Base-by-base conservation (phyloP, 768 basidiomycete species). In the Boletus sp. region DNA sequence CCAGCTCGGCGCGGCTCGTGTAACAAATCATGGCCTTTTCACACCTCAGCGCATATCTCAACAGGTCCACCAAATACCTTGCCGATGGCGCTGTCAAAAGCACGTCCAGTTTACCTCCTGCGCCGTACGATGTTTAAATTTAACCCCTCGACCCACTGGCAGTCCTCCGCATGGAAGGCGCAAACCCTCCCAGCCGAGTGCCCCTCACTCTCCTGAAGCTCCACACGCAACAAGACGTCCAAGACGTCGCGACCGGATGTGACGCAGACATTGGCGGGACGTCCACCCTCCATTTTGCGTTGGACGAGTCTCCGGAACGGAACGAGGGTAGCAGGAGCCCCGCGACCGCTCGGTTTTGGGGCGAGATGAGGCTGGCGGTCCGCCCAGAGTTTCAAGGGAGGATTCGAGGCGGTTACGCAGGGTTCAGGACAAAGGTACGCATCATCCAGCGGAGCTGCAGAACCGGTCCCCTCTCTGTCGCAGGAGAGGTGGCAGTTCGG, bases 221-320 rank as follows among this genome's bases (percentile, higher is more conserved):
- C 71, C 84, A 87, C 64, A 78, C 82, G 0, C 73, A 64, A 17
- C 76, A 80, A 24, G 84, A 89, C 58, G 65, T 92, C 47, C 60
- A 77, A 4, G 76, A 82, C n/a, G 86, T 86, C 58, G 90, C 87
- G 0, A 83, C 82, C 0, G 95, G 95, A 4, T 92, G 88, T 61
- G 96, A 98, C 71, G 78, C 79, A 0, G 96, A 98, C 73, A 87
- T 95, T 44, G 94, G 95, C 7, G 91, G 94, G 28, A 80, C 81
- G 28, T 90, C 91, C 4, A 85, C 88, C 0, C 87, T 85, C n/a
- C 70, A 89, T 60, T 76, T 96, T n/a, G 85, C 83, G 47, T 72
- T 94, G 37, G 86, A 89, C 65, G 74, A 78, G 55, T 74, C 79
- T 4, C 77, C 78, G 0, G 75, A 78, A 47, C 71, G 74, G 42